A percentile compares a stretch with the other conserved stretches of the same genome.
phyloP scores from a whole-genome alignment of 768 basidiomycete genomes.

The Stropharia rugosoannulata region DNA sequence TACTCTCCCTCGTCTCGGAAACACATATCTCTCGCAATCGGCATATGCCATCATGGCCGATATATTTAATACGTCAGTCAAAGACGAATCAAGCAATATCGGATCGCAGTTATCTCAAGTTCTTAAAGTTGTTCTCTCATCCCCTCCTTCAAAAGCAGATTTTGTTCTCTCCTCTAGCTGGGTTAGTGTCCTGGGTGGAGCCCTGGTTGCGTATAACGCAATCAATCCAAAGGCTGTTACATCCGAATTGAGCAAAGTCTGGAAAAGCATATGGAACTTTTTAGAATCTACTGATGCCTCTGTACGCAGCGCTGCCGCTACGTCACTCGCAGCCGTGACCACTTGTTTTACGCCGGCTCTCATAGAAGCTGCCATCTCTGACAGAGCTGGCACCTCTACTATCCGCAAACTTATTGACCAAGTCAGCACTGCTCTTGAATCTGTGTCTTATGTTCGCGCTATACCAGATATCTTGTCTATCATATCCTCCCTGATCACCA shows the following conservation, averaged over 20 bases:
- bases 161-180: slow-evolving; percentile 69
- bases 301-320: slow-evolving; percentile 62
- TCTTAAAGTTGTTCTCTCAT: slow-evolving; percentile 65
- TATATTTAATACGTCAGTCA: slow-evolving; percentile 58
- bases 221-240: slow-evolving; percentile 50
- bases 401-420: slow-evolving; percentile 64
- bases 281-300: slow-evolving; percentile 66
- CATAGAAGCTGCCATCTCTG: slow-evolving; percentile 50
- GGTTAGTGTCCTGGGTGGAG: slow-evolving; percentile 73
- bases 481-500: slow-evolving; percentile 64
- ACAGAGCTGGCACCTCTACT: slow-evolving; percentile 49
- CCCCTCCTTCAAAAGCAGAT: slow-evolving; percentile 72
- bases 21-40: slow-evolving; percentile 86
- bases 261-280: slow-evolving; percentile 77
- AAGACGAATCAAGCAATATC: slow-evolving; percentile 48
- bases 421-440: slow-evolving; percentile 65
- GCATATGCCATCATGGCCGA: slow-evolving; percentile 85
- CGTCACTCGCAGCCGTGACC: slow-evolving; percentile 61
- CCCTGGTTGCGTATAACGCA: slow-evolving; percentile 63
- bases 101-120: slow-evolving; percentile 58
- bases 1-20: slow-evolving; percentile 81
- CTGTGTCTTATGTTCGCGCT: slow-evolving; percentile 69
- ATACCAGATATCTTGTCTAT: slow-evolving; percentile 81
- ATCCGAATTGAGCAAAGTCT: slow-evolving; percentile 58
- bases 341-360: slow-evolving; percentile 71